Evolutionary conservation across 768 basidiomycete genomes (phyloP).

Genomic region (Leccinum boreale): DNA sequence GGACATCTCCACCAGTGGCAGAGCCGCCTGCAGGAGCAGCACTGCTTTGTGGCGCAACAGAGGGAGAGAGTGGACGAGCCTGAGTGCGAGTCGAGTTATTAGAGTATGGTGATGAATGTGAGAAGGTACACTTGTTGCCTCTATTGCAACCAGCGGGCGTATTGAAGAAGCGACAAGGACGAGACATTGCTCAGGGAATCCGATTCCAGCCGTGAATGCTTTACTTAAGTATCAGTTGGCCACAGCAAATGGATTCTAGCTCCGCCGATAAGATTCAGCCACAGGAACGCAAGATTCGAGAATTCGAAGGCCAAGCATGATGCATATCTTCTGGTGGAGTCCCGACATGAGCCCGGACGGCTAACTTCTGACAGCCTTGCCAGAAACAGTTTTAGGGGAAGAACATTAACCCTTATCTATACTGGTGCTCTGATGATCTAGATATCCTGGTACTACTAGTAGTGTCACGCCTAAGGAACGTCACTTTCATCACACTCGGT

Average conservation of each 20-base stretch:
- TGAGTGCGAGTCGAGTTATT: not conserved
- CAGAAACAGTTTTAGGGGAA: not conserved
- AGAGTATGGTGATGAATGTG: slow-evolving; percentile 20
- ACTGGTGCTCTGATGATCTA: too few species aligned
- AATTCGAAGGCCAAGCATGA: not conserved
- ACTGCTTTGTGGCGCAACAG: slow-evolving; percentile 1
- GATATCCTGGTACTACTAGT: too few species aligned
- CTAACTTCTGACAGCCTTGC: not conserved
- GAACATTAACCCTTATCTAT: not conserved
- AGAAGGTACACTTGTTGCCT: slow-evolving; percentile 40
- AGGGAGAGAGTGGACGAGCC: slow-evolving; percentile 1
- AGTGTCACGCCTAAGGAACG: too few species aligned
- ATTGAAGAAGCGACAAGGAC: slow-evolving; percentile 41
- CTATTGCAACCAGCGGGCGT: slow-evolving; percentile 43
- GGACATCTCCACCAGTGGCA: slow-evolving; percentile 3
- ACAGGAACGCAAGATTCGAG: not conserved
- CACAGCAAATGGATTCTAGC: not conserved
- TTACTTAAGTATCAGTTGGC: not conserved
- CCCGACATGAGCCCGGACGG: not conserved
- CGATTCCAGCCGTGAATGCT: not conserved
- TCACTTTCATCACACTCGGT: too few species aligned
- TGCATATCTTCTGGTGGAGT: not conserved
- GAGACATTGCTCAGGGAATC: slow-evolving; percentile 20
- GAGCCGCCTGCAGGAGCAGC: slow-evolving; percentile 1
- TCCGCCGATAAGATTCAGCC: not conserved